Conservation (phyloP, 441 rosid species). For the Dalechampia spathulata region DNA sequence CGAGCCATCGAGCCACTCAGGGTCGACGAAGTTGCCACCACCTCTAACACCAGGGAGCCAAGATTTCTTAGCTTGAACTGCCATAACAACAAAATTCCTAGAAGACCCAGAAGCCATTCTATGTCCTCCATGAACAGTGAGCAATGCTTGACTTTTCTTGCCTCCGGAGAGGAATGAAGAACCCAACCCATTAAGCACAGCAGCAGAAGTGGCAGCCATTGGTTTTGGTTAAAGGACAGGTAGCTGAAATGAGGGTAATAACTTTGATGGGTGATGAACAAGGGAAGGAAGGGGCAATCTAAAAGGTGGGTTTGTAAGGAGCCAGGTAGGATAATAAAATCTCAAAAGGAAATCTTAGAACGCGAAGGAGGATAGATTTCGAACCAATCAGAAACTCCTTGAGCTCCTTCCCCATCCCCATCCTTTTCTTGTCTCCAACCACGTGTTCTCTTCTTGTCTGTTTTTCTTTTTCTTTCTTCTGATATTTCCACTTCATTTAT, state of each 20-base stretch:
- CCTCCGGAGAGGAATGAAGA: slow-evolving; percentile 66
- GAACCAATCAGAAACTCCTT: slow-evolving; percentile 52
- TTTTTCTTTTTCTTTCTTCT: not conserved
- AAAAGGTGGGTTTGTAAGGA: slow-evolving; percentile 20
- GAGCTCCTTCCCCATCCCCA: slow-evolving; percentile 27
- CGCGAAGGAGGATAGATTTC: slow-evolving; percentile 63
- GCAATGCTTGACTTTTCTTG: slow-evolving; percentile 31
- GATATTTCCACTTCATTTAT: too few relatives aligned
- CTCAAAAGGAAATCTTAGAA: slow-evolving; percentile 36
- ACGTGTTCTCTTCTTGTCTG: slow-evolving; percentile 19
- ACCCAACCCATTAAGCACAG: slow-evolving; percentile 69
- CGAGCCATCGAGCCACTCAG: slow-evolving; percentile 99
- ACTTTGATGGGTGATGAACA: not conserved
- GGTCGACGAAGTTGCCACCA: slow-evolving; percentile 82
- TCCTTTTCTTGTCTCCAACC: slow-evolving; percentile 20
- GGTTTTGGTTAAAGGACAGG: not conserved
- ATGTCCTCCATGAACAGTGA: slow-evolving; percentile 20
- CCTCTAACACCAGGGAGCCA: slow-evolving; percentile 88
- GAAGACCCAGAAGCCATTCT: slow-evolving; percentile 17
- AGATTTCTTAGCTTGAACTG: slow-evolving; percentile 59
- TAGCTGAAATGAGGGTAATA: not conserved
- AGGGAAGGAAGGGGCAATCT: slow-evolving; percentile 3
- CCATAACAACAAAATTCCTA: slow-evolving; percentile 36
- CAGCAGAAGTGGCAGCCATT: slow-evolving; percentile 64
- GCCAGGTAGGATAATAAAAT: slow-evolving; percentile 19